Evolutionary conservation across 2,329 filamentous ascomycete genomes (phyloP).

Genomic region (Aspergillus proliferans): DNA sequence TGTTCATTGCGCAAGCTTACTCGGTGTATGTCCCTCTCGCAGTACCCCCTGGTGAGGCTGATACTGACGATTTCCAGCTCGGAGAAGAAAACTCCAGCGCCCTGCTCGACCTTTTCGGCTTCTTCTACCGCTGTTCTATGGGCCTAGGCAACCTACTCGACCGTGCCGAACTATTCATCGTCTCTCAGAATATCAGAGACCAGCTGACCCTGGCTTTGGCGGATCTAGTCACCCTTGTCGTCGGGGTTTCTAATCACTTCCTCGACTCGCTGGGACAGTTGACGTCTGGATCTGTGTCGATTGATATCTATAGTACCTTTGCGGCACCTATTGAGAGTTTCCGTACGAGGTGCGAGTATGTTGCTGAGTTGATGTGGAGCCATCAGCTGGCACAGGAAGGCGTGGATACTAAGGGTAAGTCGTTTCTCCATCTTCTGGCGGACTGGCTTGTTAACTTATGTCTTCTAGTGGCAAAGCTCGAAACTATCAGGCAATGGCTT

Average conservation of each 20-base stretch:
- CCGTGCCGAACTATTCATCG: conserved; percentile 42
- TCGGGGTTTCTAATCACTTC: conserved; percentile 31
- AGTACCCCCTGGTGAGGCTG: conserved; percentile 4
- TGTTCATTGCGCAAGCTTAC: conserved; percentile 42
- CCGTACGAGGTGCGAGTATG: conserved; percentile 26
- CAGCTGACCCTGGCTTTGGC: conserved; percentile 37
- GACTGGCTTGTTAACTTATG: not conserved
- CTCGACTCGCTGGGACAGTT: conserved; percentile 23
- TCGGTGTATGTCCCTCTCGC: conserved; percentile 36
- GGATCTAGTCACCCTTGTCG: conserved; percentile 29
- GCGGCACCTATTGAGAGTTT: conserved; percentile 31
- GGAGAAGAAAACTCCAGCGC: conserved; percentile 44
- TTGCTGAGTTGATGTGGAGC: conserved; percentile 36
- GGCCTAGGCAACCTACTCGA: conserved; percentile 39
- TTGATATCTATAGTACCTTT: conserved; percentile 37
- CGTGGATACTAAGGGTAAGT: conserved; percentile 23
- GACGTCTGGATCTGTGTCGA: conserved; percentile 19
- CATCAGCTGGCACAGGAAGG: conserved; percentile 31
- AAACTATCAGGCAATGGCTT: conserved; percentile 34
- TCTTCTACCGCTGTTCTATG: conserved; percentile 46
- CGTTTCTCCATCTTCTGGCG: not conserved
- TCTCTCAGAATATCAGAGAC: conserved; percentile 44
- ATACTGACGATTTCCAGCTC: conserved; percentile 27
- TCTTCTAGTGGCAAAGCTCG: conserved; percentile 22
- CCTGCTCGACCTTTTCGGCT: conserved; percentile 46